Evolutionary conservation across 2,329 filamentous ascomycete species (phyloP).

Genomic region (Penicillium decumbens): DNA sequence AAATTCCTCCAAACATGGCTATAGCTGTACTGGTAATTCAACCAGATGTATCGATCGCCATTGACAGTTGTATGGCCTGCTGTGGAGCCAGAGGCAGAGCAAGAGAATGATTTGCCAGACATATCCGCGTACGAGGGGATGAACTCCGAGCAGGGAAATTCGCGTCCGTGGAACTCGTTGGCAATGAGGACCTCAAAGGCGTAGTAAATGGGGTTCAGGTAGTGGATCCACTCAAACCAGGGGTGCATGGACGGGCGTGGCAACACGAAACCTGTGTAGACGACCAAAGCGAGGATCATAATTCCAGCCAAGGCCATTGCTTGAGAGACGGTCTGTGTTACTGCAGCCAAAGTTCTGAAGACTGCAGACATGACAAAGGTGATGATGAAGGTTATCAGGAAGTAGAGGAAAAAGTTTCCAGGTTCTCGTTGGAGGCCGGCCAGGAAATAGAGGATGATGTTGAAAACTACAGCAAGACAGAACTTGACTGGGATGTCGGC

Average conservation of each 20-base stretch:
- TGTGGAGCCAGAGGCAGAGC: conserved; percentile 54
- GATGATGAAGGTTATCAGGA: conserved; percentile 68
- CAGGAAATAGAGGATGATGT: conserved; percentile 79
- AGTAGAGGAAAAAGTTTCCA: conserved; percentile 79
- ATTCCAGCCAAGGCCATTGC: conserved; percentile 53
- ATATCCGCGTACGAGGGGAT: conserved; percentile 46
- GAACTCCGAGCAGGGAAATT: conserved; percentile 51
- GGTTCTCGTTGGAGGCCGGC: conserved; percentile 69
- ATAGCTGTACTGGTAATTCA: conserved; percentile 54
- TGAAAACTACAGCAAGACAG: conserved; percentile 66
- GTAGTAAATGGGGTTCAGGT: conserved; percentile 72
- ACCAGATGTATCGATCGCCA: conserved; percentile 56
- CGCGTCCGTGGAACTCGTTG: conserved; percentile 69
- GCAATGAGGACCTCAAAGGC: conserved; percentile 76
- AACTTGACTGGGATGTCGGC: conserved; percentile 67
- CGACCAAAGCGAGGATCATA: conserved; percentile 38
- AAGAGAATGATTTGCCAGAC: conserved; percentile 46
- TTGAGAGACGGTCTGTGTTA: conserved; percentile 62
- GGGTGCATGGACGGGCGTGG: conserved; percentile 59
- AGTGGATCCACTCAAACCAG: conserved; percentile 80
- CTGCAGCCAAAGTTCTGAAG: conserved; percentile 71
- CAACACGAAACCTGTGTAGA: conserved; percentile 49
- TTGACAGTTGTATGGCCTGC: conserved; percentile 51
- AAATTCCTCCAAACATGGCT: conserved; percentile 64
- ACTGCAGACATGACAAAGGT: conserved; percentile 78